A percentile compares a stretch with the other conserved stretches of the same genome.
These are phyloP conservation scores for Musa schizocarpa DNA, from an alignment of 176 grass and related monocot genomes.

Conservation along the genomic window DNA sequence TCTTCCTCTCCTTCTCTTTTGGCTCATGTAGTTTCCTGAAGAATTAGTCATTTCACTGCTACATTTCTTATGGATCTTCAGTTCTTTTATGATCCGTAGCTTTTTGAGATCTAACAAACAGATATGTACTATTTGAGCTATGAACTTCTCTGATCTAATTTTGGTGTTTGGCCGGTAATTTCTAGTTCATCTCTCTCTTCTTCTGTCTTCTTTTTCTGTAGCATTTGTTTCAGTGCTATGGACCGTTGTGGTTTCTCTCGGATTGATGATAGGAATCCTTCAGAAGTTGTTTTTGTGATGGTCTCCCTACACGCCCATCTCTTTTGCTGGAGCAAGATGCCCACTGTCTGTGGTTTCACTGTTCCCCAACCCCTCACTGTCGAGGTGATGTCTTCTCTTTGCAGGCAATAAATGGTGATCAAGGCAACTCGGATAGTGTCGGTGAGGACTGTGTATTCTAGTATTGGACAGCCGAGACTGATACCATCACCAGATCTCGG, in stretches of 20 bases:
- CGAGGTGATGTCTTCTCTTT: neutral
- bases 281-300: neutral
- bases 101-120: neutral
- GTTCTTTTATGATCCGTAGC: neutral
- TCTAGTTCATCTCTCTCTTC: neutral
- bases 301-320: neutral
- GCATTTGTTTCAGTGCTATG: neutral
- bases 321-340: neutral
- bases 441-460: neutral
- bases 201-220: neutral
- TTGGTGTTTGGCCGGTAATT: no score
- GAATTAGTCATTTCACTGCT: no score
- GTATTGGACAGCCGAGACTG: neutral
- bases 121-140: neutral
- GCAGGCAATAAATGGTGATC: neutral
- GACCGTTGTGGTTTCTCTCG: neutral
- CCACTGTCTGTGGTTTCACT: neutral
- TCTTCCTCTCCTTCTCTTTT: neutral
- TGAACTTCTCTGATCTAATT: neutral
- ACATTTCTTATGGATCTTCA: no score
- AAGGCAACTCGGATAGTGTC: no score
- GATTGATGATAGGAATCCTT: neutral
- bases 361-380: neutral
- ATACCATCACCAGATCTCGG: neutral
- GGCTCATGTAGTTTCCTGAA: neutral